Conservation (phyloP, 495 filamentous ascomycete genomes). For the Talaromyces thailandensis region DNA sequence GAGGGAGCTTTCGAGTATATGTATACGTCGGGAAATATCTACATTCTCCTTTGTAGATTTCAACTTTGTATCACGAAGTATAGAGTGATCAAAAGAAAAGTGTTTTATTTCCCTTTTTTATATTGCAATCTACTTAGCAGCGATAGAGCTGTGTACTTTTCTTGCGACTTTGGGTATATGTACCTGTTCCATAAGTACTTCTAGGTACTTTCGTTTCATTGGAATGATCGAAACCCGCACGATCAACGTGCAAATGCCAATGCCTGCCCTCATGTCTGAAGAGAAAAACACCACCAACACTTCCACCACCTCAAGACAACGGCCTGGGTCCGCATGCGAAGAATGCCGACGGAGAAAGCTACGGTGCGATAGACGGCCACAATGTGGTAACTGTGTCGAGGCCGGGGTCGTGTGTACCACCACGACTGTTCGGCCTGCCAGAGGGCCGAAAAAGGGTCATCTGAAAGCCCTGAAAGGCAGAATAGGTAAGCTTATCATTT, state of each 20-base stretch:
- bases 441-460: conserved; percentile 47
- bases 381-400: conserved; percentile 41
- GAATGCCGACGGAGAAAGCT: conserved; percentile 41
- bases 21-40: background rate
- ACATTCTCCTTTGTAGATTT: background rate
- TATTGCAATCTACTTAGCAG: background rate
- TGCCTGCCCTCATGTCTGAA: conserved; percentile 1
- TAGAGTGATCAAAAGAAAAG: background rate
- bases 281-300: background rate
- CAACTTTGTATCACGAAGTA: background rate
- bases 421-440: conserved; percentile 30
- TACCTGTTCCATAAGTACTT: background rate
- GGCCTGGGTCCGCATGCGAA: conserved; percentile 26
- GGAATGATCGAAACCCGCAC: background rate
- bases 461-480: conserved; percentile 38
- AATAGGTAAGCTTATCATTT: conserved; percentile 22
- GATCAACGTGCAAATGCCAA: background rate
- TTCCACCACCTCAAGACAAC: conserved; percentile 4
- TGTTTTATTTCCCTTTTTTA: background rate
- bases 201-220: background rate
- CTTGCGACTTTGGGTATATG: background rate
- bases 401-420: conserved; percentile 39
- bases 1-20: background rate
- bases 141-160: background rate
- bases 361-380: conserved; percentile 42